Conservation (phyloP, 2,329 filamentous ascomycete species). For the Pseudocercospora ulei region DNA sequence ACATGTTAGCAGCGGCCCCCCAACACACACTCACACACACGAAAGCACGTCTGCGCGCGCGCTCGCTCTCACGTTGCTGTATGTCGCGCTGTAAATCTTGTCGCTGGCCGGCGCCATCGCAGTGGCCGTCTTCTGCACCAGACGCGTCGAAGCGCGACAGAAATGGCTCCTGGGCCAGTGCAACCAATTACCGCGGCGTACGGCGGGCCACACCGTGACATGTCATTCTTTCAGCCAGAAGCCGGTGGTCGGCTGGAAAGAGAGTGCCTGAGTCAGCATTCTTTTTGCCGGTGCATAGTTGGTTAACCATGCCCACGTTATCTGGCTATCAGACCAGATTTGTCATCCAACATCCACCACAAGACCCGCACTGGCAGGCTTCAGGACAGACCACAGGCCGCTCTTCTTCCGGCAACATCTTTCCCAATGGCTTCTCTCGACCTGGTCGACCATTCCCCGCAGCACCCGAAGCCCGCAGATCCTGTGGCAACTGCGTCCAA, state of each 20-base stretch:
- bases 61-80: slow-evolving; percentile 41
- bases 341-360: no score
- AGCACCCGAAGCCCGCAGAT: slow-evolving; percentile 64
- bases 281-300: no score
- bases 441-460: slow-evolving; percentile 73
- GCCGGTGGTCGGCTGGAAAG: no score
- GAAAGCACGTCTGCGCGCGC: not conserved
- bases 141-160: no score
- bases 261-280: no score
- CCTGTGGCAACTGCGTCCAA: slow-evolving; percentile 74
- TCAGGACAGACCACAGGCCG: not conserved
- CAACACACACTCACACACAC: not conserved
- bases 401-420: not conserved
- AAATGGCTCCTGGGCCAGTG: no score
- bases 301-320: no score
- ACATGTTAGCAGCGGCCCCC: slow-evolving; percentile 11
- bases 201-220: no score
- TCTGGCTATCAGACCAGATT: no score
- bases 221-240: no score
- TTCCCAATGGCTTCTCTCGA: slow-evolving; percentile 30
- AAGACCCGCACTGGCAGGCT: not conserved
- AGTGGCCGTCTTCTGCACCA: not conserved
- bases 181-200: no score
- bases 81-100: slow-evolving; percentile 55
- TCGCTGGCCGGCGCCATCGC: slow-evolving; percentile 27